Percentiles rank a stretch among this genome's conserved stretches.
Evolutionary conservation across 2,329 filamentous ascomycete species (phyloP).

Genomic region (Byssochlamys sp.): DNA sequence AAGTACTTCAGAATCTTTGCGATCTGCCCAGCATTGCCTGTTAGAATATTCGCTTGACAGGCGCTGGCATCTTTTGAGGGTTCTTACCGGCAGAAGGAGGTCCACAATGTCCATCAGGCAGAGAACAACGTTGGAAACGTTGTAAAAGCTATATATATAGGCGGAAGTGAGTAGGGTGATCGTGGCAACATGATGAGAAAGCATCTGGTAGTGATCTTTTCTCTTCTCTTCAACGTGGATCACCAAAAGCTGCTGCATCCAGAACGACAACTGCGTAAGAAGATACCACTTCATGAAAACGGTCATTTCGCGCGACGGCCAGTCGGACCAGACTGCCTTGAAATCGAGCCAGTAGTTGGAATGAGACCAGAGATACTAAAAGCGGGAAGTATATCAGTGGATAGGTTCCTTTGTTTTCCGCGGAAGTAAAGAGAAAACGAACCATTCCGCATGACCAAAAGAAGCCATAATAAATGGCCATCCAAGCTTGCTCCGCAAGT

Average conservation of each 20-base stretch:
- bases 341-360: slow-evolving; percentile 72
- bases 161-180: slow-evolving; percentile 68
- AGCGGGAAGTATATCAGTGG: not conserved
- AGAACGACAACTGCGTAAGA: slow-evolving; percentile 81
- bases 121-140: slow-evolving; percentile 79
- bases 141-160: slow-evolving; percentile 78
- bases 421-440: slow-evolving; percentile 24
- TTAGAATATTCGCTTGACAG: slow-evolving; percentile 3
- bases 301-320: slow-evolving; percentile 67
- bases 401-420: slow-evolving; percentile 4
- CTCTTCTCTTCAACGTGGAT: slow-evolving; percentile 89
- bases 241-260: slow-evolving; percentile 86
- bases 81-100: slow-evolving; percentile 68
- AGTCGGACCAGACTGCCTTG: slow-evolving; percentile 69
- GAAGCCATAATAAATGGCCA: slow-evolving; percentile 69
- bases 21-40: slow-evolving; percentile 42
- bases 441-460: slow-evolving; percentile 83
- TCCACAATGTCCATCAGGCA: slow-evolving; percentile 92
- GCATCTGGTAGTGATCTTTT: slow-evolving; percentile 95
- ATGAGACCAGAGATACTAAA: slow-evolving; percentile 66
- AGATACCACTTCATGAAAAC: slow-evolving; percentile 80
- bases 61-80: not conserved
- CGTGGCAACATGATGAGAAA: slow-evolving; percentile 87
- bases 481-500: slow-evolving; percentile 91
- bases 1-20: slow-evolving; percentile 93